Percentiles rank a stretch among this genome's conserved stretches.
phyloP scores from a whole-genome alignment of 495 filamentous ascomycete species.

The Aspergillus biplanus region DNA sequence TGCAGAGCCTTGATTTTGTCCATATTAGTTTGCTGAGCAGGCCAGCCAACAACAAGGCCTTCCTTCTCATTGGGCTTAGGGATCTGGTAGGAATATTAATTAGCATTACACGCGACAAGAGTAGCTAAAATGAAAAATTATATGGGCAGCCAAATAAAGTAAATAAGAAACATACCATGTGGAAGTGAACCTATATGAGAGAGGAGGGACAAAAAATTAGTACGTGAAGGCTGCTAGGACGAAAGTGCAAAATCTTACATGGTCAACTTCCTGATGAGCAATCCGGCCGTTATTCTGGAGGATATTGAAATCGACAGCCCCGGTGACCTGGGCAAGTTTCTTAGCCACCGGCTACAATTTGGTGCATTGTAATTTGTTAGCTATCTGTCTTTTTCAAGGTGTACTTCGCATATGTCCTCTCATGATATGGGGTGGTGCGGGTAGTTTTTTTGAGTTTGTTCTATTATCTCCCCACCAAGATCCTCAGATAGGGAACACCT shows the following conservation, averaged over 20 bases:
- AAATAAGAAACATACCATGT: constrained; percentile 66
- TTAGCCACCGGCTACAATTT: constrained; percentile 75
- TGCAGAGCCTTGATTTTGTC: constrained; percentile 76
- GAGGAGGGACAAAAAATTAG: constrained; percentile 1
- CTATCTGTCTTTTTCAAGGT: no score
- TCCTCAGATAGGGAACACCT: constrained; percentile 9
- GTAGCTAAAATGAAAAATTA: background rate
- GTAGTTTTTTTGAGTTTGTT: no score
- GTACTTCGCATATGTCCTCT: no score
- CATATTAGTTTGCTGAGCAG: constrained; percentile 76
- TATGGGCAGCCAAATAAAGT: background rate
- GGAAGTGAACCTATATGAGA: constrained; percentile 76
- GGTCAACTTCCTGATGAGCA: constrained; percentile 94
- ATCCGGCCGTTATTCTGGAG: constrained; percentile 93
- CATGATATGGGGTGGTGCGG: no score
- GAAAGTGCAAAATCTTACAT: constrained; percentile 59
- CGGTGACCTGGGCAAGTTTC: constrained; percentile 77
- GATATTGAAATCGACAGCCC: constrained; percentile 84
- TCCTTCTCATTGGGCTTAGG: constrained; percentile 89
- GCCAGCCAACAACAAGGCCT: constrained; percentile 83
- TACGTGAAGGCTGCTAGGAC: background rate
- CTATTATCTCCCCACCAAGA: constrained; percentile 22
- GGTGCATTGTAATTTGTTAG: no score
- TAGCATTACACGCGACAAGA: constrained; percentile 12
- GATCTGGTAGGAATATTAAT: constrained; percentile 59